phyloP scores from a whole-genome alignment of 257 asterid species.

The Jaltomata sinuosa region DNA sequence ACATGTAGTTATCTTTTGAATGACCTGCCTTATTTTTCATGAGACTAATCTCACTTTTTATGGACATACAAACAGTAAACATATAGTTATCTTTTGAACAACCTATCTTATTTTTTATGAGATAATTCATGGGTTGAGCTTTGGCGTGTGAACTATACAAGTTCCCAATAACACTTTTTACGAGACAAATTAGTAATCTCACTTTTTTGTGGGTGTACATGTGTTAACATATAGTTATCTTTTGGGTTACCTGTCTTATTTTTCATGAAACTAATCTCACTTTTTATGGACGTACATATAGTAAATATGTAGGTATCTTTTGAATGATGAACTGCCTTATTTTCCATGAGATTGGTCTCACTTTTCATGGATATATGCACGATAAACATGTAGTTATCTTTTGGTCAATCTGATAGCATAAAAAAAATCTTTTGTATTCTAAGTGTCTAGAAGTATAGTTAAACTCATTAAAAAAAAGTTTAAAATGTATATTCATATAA shows the following conservation, averaged over 20 bases:
- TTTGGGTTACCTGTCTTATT: not conserved
- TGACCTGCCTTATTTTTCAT: rapidly evolving
- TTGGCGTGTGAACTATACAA: no score
- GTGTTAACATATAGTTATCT: not conserved
- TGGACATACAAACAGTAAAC: not conserved
- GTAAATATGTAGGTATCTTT: not conserved
- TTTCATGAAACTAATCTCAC: not conserved
- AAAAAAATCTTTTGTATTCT: not conserved
- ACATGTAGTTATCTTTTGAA: not conserved
- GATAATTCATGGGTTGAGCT: no score
- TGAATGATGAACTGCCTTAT: not conserved
- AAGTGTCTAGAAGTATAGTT: not conserved
- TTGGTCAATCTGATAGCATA: not conserved
- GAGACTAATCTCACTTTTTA: not conserved
- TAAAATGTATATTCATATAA: not conserved
- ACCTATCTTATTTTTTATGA: no score
- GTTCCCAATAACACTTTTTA: no score
- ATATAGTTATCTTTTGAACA: not conserved
- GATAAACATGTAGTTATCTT: not conserved
- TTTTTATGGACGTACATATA: not conserved
- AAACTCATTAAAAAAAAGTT: not conserved
- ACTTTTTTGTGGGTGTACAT: not conserved
- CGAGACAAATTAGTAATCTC: no score
- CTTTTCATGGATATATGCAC: not conserved
- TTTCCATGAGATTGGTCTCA: not conserved